Evolutionary conservation across 805 yeast species (phyloP), one percentile per base, ranked within the genome.

Genomic region (Lipomyces sp.): DNA sequence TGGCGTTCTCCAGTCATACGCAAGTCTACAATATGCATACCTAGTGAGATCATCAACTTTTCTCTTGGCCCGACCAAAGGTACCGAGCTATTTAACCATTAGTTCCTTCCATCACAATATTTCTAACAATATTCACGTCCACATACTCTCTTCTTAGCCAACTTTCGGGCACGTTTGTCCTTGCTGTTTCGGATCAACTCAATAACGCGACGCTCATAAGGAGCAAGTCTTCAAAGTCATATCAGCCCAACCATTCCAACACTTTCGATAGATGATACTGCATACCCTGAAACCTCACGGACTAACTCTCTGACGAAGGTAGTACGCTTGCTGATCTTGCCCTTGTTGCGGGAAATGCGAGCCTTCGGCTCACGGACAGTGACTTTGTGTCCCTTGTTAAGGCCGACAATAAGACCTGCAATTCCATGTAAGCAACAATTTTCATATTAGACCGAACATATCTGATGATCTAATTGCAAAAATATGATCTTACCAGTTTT

Each of bases 111-210:
- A 42, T 24, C 48, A n/a, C 8, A 42, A 42, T 15, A 42, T 15
- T 42, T 13, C 24, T 6, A 39, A 10, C 45, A n/a, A 15, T 42
- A 42, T 42, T 42, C 18, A 0, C 6, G 15, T 42, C 6, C 34
- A 51, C 91, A 95, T 56, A 67, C 70, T 65, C 75, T 94, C 97
- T 91, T 95, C 95, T 95, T 95, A 76, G 98, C 98, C 81, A 95
- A 92, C 92, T 95, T 95, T 92, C 95, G 91, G 77, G 99, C 99
- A 88, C 98, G 95, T 96, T 95, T 95, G 87, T 95, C 99, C 89
- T 97, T 97, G 82, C 97, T 93, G 87, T 96, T 95, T 89, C 99
- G 95, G 90, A 95, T 88, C 86, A 95, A 88, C 87, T 95, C 99
- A 80, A 96, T 90, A 82, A 95, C 89, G 87, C 99, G 93, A 88